These are phyloP conservation scores for Sugiyamaella pinicola DNA, from an alignment of 1,139 yeast genomes.

Conservation along the genomic window DNA sequence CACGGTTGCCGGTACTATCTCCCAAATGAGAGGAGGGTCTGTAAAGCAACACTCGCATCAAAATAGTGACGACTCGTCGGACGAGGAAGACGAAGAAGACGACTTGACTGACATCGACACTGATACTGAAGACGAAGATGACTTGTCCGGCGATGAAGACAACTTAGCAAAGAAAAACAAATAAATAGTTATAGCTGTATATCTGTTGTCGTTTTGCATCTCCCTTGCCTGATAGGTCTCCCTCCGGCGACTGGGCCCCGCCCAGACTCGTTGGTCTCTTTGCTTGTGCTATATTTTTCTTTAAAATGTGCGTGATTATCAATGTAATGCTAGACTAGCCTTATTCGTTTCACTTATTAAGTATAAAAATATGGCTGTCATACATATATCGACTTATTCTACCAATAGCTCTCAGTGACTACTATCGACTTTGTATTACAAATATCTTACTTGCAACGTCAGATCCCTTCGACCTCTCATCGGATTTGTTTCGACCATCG, in stretches of 20 bases:
- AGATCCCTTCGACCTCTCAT: too few relatives aligned
- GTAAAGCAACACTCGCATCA: conserved; percentile 39
- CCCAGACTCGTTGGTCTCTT: background rate
- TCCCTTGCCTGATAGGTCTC: too few relatives aligned
- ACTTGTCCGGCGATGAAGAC: conserved; percentile 25
- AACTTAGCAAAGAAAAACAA: conserved; percentile 20
- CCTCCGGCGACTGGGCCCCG: background rate
- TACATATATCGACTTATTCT: too few relatives aligned
- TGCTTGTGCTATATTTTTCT: too few relatives aligned
- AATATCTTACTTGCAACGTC: too few relatives aligned
- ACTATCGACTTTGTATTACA: too few relatives aligned
- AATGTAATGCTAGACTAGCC: too few relatives aligned
- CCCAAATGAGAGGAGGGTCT: conserved; percentile 61
- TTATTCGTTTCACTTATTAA: too few relatives aligned
- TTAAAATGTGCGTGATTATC: too few relatives aligned
- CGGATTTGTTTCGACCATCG: too few relatives aligned
- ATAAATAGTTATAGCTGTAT: background rate
- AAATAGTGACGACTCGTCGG: conserved; percentile 33
- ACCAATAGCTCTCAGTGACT: too few relatives aligned
- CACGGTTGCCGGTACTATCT: conserved; percentile 58
- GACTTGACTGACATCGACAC: conserved; percentile 38
- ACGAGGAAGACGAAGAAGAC: conserved; percentile 36
- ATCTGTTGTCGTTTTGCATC: background rate
- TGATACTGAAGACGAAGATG: conserved; percentile 38
- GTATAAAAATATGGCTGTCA: too few relatives aligned